Base-by-base conservation (phyloP, 2,329 filamentous ascomycete species). In the Aspergillus luchuensis region DNA sequence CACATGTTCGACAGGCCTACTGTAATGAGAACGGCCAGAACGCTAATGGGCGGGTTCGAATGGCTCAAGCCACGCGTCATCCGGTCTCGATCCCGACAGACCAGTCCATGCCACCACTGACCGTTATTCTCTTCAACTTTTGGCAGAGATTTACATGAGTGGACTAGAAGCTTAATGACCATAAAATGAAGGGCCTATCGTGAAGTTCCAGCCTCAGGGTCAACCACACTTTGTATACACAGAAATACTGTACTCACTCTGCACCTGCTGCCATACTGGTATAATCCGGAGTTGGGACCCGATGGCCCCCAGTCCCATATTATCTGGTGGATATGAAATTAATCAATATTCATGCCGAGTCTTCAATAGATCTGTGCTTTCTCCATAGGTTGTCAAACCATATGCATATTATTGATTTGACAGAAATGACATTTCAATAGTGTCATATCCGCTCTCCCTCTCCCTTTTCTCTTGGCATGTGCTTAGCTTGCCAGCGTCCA, bases 361-460 rank as follows among this genome's bases (percentile, higher is more conserved):
- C 47, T 50, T 50, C 47, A 50, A 25, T 50, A 50, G 25, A 50
- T 50, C 47, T 49, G 45, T 45, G 30, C 45, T 57, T 21, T 57
- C 28, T 28, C 43, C 25, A 23, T 45, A 36, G 33, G 41, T 21
- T 56, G 41, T 47, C 19, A 19, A 45, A n/a, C 41, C 25, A 48
- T 36, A 23, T 28, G 7, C 33, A 54, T 54, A 33, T 50, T 50
- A 50, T 50, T 50, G 47, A 50, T 50, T 17, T 50, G 47, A 50
- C 47, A 50, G 47, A 28, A 28, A 33, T 50, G 47, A 50, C 47
- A 50, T 30, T 19, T 50, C 47, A 30, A 50, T 50, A 33, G 47
- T 50, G 8, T 28, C 25, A 30, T 11, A 49, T 43, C 10, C 10
- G 17, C 19, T 4, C 10, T 30, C n/a, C 2, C 11, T 36, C 10